These are phyloP conservation scores for Echinochloa phyllopogon DNA, from an alignment of 176 grass and related monocot genomes.

Conservation along the genomic window DNA sequence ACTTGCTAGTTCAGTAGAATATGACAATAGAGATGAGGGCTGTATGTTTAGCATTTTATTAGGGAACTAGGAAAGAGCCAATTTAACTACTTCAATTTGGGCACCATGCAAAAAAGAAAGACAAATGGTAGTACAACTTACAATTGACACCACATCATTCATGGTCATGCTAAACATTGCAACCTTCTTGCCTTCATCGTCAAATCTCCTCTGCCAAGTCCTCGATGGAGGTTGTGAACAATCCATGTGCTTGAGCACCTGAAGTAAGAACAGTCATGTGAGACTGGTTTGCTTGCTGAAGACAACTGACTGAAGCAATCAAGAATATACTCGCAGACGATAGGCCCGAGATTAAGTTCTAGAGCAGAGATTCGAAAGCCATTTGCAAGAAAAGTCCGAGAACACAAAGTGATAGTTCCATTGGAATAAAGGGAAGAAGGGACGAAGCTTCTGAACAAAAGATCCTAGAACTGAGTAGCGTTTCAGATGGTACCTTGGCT, in stretches of 20 bases:
- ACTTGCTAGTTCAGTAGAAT: neutral
- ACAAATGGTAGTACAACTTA: slow-evolving; percentile 30
- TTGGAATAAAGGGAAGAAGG: neutral
- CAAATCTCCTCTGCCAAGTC: slow-evolving; percentile 64
- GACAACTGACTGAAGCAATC: neutral
- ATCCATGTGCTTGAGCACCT: slow-evolving; percentile 34
- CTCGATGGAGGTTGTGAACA: slow-evolving; percentile 22
- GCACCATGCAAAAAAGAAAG: neutral
- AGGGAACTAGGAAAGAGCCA: neutral
- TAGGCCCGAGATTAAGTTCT: neutral
- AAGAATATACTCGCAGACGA: neutral
- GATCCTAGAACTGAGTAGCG: neutral
- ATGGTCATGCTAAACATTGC: slow-evolving; percentile 46
- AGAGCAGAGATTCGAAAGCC: neutral
- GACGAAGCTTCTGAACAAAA: neutral
- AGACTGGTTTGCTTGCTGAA: neutral
- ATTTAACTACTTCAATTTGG: neutral
- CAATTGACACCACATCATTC: slow-evolving; percentile 50
- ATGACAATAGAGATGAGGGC: neutral
- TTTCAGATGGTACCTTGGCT: slow-evolving; percentile 27
- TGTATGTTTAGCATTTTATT: neutral
- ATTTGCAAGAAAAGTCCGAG: neutral
- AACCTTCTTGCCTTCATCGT: slow-evolving; percentile 71
- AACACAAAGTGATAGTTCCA: neutral
- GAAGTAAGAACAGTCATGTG: slow-evolving; percentile 19